A percentile compares a stretch with the other conserved stretches of the same genome.
Conservation (phyloP, 2,329 filamentous ascomycete genomes). For the Hypoxylon sp. region DNA sequence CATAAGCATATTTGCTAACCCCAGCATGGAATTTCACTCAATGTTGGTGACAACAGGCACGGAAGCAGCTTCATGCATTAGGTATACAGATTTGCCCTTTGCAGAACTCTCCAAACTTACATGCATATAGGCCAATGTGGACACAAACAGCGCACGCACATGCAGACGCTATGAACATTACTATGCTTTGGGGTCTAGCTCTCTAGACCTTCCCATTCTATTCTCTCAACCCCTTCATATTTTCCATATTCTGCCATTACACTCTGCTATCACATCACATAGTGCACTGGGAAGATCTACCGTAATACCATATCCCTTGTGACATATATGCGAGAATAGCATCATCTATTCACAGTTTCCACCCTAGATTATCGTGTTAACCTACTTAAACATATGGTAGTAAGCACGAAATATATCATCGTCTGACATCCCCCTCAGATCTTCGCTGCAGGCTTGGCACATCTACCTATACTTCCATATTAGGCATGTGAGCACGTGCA, state of each 20-base stretch:
- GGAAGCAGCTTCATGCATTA: slow-evolving; percentile 1
- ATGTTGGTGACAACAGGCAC: background rate
- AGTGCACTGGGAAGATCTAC: background rate
- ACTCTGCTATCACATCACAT: background rate
- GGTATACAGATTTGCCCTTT: too few species aligned
- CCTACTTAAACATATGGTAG: background rate
- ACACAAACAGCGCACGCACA: background rate
- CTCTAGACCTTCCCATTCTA: background rate
- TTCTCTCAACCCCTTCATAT: background rate
- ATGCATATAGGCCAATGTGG: background rate
- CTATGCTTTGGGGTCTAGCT: background rate
- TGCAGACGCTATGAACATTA: background rate
- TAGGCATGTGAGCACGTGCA: background rate
- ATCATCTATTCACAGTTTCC: background rate
- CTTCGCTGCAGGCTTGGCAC: background rate
- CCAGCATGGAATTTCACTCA: background rate
- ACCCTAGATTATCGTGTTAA: background rate
- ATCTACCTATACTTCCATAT: background rate
- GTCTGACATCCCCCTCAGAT: background rate
- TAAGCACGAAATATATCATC: background rate
- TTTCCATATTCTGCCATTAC: background rate
- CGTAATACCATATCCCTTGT: background rate
- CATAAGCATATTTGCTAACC: background rate
- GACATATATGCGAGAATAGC: background rate
- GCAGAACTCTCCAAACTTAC: background rate